phyloP scores from a whole-genome alignment of 108 stramenopile genomes.

The Pseudonitzschia pungens region DNA sequence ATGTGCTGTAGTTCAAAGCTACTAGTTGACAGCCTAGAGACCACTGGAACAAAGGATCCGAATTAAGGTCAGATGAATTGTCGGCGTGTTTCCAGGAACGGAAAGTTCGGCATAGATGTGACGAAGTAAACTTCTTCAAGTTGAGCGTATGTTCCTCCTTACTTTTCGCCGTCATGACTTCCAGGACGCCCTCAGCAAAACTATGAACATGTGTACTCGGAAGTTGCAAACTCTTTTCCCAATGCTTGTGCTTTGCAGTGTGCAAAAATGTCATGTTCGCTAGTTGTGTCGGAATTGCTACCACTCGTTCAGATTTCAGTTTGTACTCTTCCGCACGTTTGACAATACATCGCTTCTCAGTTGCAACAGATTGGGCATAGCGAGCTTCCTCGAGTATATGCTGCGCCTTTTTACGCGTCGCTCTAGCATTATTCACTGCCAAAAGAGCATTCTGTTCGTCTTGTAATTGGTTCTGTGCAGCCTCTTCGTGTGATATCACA shows the following conservation, averaged over 20 bases:
- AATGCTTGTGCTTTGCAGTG: constrained; percentile 52
- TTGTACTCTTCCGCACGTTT: constrained; percentile 71
- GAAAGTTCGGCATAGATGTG: constrained; percentile 81
- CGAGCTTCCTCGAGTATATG: constrained; percentile 32
- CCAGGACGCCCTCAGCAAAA: constrained; percentile 49
- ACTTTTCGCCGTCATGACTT: constrained; percentile 37
- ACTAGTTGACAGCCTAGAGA: constrained; percentile 90
- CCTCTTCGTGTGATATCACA: constrained; percentile 44
- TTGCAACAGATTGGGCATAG: constrained; percentile 40
- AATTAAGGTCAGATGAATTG: constrained; percentile 62
- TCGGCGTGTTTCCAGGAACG: constrained; percentile 56
- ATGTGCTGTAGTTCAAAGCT: constrained; percentile 82
- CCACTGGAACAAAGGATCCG: constrained; percentile 86
- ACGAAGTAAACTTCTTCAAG: constrained; percentile 58
- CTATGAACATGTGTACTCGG: constrained; percentile 66
- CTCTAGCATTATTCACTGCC: constrained; percentile 56
- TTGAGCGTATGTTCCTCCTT: constrained; percentile 39
- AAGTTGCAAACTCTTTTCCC: constrained; percentile 64
- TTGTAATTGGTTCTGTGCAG: constrained; percentile 38
- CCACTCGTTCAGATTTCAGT: constrained; percentile 47
- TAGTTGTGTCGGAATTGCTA: constrained; percentile 53
- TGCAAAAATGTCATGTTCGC: constrained; percentile 61
- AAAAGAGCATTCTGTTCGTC: constrained; percentile 55
- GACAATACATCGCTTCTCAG: constrained; percentile 48
- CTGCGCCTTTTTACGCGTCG: constrained; percentile 41